These are phyloP conservation scores for Suillus subluteus DNA, from an alignment of 768 basidiomycete species.

Conservation along the genomic window DNA sequence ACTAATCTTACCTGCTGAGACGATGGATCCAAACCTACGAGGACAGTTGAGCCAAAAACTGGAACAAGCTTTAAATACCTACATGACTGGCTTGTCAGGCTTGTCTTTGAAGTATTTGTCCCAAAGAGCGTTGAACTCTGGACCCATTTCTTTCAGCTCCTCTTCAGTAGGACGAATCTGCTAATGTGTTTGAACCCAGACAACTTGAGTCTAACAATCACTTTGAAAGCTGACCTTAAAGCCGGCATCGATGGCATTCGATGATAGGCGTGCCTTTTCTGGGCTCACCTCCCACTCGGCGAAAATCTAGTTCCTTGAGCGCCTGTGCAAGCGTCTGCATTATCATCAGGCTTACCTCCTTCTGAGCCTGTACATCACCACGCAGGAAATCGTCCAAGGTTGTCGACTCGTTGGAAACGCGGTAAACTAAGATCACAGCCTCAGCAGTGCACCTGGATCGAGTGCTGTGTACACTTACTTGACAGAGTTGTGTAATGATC, in stretches of 20 bases:
- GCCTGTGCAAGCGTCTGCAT: background rate
- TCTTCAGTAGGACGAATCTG: constrained; percentile 71
- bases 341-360: constrained; percentile 42
- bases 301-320: constrained; percentile 45
- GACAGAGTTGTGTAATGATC: constrained; percentile 76
- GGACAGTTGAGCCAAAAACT: background rate
- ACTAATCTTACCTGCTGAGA: constrained; percentile 51
- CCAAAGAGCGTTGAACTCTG: constrained; percentile 72
- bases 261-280: constrained; percentile 68
- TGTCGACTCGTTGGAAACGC: constrained; percentile 64
- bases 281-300: constrained; percentile 68
- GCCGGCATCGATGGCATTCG: constrained; percentile 75
- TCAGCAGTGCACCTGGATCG: background rate
- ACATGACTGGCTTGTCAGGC: constrained; percentile 80
- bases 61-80: constrained; percentile 20
- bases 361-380: constrained; percentile 60
- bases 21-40: constrained; percentile 63
- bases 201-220: background rate
- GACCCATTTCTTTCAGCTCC: constrained; percentile 79
- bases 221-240: constrained; percentile 53
- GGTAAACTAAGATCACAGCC: constrained; percentile 49
- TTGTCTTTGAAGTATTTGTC: constrained; percentile 77
- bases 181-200: constrained; percentile 4
- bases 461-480: constrained; percentile 37
- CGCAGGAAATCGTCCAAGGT: constrained; percentile 75